Conservation (phyloP, 441 rosid genomes). For the Gossypium schwendimanii region DNA sequence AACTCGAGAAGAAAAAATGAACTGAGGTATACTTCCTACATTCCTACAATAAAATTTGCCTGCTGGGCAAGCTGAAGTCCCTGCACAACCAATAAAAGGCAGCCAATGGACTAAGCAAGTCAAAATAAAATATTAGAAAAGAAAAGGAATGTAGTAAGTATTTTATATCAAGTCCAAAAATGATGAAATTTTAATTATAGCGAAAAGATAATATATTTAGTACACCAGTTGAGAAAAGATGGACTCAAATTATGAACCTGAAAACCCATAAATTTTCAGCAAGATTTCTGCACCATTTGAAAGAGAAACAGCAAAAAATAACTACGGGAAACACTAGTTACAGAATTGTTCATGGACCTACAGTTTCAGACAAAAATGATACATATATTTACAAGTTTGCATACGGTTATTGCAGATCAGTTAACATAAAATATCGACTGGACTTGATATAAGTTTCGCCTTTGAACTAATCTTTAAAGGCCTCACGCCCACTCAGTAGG, state of each 20-base stretch:
- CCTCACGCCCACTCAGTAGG: too few species aligned
- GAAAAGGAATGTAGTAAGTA: neutral
- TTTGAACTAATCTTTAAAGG: neutral
- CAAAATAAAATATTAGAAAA: neutral
- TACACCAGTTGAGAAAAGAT: neutral
- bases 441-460: neutral
- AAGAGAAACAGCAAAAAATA: neutral
- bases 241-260: neutral
- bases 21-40: slow-evolving; percentile 62
- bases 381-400: neutral
- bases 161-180: neutral
- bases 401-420: too few species aligned
- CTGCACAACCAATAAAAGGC: slow-evolving; percentile 36
- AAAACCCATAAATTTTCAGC: neutral
- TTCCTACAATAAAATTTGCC: slow-evolving; percentile 81
- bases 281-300: neutral
- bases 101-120: slow-evolving; percentile 12
- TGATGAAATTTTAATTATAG: neutral
- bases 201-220: neutral
- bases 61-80: slow-evolving; percentile 83
- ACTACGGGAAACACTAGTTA: neutral
- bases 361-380: neutral
- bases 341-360: neutral
- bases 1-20: slow-evolving; percentile 67
- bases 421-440: too few species aligned